Conservation (phyloP, 805 yeast species). For the Starmerella tilneyi region DNA sequence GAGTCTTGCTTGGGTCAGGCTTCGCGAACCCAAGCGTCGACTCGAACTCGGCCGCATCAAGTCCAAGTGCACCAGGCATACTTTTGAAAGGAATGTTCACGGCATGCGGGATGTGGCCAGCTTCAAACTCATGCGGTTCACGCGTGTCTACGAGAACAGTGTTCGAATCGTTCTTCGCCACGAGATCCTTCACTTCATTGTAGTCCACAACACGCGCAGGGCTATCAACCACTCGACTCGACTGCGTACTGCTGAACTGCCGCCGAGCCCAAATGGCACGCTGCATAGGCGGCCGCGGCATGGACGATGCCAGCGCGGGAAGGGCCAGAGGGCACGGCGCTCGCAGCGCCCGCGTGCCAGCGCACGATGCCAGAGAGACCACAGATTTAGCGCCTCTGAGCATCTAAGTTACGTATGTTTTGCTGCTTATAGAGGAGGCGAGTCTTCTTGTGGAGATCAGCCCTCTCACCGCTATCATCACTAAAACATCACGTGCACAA, state of each 20-base stretch:
- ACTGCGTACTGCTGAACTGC: conserved; percentile 19
- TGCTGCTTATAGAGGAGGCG: not conserved
- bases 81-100: conserved; percentile 82
- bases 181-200: conserved; percentile 43
- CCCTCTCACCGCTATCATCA: no score
- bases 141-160: conserved; percentile 75
- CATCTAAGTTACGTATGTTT: not conserved
- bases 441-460: not conserved
- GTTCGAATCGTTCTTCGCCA: conserved; percentile 36
- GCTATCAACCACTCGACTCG: conserved; percentile 25
- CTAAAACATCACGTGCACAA: no score
- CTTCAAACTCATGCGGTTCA: conserved; percentile 70
- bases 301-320: not conserved
- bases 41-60: conserved; percentile 66
- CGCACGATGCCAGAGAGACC: conserved; percentile 2
- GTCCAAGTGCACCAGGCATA: conserved; percentile 83
- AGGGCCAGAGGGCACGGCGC: not conserved
- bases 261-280: not conserved
- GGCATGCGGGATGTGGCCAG: conserved; percentile 74
- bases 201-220: conserved; percentile 47
- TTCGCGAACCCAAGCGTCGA: conserved; percentile 72
- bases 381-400: conserved; percentile 7
- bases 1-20: conserved; percentile 59
- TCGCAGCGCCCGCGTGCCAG: not conserved
- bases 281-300: not conserved